Conservation (phyloP, 2,329 filamentous ascomycete species). For the Fusarium nanum region DNA sequence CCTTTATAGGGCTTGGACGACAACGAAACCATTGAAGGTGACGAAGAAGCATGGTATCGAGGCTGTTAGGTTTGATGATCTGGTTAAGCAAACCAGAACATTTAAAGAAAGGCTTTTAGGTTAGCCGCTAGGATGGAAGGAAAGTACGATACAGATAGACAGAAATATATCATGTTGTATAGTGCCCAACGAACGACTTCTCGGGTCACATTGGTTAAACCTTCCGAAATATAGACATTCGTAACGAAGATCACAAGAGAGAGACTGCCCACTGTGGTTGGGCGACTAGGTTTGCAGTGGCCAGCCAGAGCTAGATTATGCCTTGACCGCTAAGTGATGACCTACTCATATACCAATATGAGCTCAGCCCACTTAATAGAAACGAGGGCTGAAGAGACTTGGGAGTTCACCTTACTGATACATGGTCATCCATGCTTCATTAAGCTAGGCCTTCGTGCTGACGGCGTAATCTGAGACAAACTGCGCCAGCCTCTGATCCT, state of each 20-base stretch:
- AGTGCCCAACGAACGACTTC: fast-evolving
- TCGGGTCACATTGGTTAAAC: not conserved
- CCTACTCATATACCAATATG: too few species aligned
- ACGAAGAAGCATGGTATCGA: not conserved
- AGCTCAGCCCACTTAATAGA: too few species aligned
- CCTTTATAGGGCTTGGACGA: not conserved
- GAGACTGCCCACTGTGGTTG: not conserved
- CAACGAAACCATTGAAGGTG: not conserved
- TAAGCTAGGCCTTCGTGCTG: not conserved
- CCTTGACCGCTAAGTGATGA: too few species aligned
- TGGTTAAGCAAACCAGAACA: not conserved
- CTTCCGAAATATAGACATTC: not conserved
- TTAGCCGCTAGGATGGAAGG: not conserved
- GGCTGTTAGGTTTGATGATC: not conserved
- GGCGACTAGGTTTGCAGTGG: not conserved
- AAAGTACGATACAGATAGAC: not conserved
- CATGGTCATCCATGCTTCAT: too few species aligned
- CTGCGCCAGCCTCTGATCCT: not conserved
- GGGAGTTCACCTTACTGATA: too few species aligned
- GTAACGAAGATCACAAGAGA: not conserved
- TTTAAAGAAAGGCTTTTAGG: not conserved
- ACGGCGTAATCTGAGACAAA: not conserved
- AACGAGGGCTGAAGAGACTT: too few species aligned
- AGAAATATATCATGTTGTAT: not conserved
- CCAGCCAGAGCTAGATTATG: too few species aligned